These are phyloP conservation scores for Fusarium hostae DNA, from an alignment of 2,329 filamentous ascomycete species.

Conservation along the genomic window DNA sequence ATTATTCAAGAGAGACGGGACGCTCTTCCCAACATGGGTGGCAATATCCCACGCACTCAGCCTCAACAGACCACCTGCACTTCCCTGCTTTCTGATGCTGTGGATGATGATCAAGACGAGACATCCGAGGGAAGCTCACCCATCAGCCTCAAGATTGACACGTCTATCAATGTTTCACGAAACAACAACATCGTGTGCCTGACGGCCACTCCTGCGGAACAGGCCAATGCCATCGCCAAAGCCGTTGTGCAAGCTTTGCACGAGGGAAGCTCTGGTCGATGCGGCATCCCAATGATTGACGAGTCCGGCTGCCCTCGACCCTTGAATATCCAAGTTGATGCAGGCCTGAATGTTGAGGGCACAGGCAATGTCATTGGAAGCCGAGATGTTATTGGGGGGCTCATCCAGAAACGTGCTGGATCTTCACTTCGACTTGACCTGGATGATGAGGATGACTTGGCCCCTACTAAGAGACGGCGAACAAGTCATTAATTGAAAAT, in stretches of 20 bases:
- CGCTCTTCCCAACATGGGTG: slow-evolving; percentile 8
- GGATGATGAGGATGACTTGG: slow-evolving; percentile 27
- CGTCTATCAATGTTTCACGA: slow-evolving; percentile 58
- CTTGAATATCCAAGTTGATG: slow-evolving; percentile 56
- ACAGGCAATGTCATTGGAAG: slow-evolving; percentile 57
- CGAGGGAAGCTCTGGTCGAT: slow-evolving; percentile 53
- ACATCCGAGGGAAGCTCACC: slow-evolving; percentile 48
- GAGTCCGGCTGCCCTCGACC: slow-evolving; percentile 56
- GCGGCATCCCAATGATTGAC: slow-evolving; percentile 59
- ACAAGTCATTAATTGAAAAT: slow-evolving; percentile 20
- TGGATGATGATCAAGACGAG: slow-evolving; percentile 34
- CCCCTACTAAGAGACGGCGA: slow-evolving; percentile 41
- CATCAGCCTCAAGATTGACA: slow-evolving; percentile 60
- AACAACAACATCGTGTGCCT: slow-evolving; percentile 62
- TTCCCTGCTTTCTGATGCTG: slow-evolving; percentile 5
- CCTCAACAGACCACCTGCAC: slow-evolving; percentile 15
- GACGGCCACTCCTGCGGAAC: slow-evolving; percentile 51
- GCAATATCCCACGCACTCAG: slow-evolving; percentile 3
- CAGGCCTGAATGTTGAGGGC: slow-evolving; percentile 58
- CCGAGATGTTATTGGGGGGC: slow-evolving; percentile 44
- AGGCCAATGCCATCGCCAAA: slow-evolving; percentile 56
- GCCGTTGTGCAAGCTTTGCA: slow-evolving; percentile 59
- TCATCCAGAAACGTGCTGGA: slow-evolving; percentile 40
- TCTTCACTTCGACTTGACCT: slow-evolving; percentile 29
- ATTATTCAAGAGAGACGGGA: slow-evolving; percentile 28